Percentiles rank a stretch among this genome's conserved stretches.
These are phyloP conservation scores for Suhomyces bokatorum DNA, from an alignment of 1,139 yeast genomes.

Conservation along the genomic window DNA sequence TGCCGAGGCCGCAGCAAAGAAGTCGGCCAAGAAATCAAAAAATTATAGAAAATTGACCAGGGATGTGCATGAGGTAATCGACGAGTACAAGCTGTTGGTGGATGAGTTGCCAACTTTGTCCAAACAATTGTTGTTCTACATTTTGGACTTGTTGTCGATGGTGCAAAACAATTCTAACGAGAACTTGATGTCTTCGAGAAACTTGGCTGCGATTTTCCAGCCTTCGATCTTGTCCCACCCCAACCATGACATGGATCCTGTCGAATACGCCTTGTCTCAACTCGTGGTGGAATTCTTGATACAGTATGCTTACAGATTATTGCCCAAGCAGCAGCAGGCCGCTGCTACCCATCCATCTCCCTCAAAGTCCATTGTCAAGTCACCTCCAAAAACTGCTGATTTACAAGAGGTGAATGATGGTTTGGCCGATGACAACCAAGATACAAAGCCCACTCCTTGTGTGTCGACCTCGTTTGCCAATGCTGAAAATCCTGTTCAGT, in stretches of 20 bases:
- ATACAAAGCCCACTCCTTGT: conserved; percentile 4
- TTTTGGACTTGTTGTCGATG: conserved; percentile 81
- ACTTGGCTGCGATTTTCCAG: conserved; percentile 93
- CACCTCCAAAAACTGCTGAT: conserved; percentile 3
- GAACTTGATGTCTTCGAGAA: conserved; percentile 90
- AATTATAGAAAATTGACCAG: conserved; percentile 47
- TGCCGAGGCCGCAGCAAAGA: conserved; percentile 19
- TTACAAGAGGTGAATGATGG: conserved; percentile 9
- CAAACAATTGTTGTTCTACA: conserved; percentile 82
- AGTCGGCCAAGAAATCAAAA: conserved; percentile 20
- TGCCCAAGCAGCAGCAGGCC: conserved; percentile 47
- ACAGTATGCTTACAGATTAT: conserved; percentile 76
- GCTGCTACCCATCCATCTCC: conserved; percentile 8
- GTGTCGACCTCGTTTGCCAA: conserved; percentile 2
- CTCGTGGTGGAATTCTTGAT: conserved; percentile 86
- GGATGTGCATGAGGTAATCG: conserved; percentile 69
- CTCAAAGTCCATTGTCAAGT: conserved; percentile 4
- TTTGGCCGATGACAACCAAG: conserved; percentile 7
- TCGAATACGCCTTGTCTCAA: conserved; percentile 85
- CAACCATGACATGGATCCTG: conserved; percentile 86
- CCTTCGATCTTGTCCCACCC: conserved; percentile 94
- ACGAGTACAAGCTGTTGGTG: conserved; percentile 69
- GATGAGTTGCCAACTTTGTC: conserved; percentile 67
- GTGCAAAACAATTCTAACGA: conserved; percentile 77
- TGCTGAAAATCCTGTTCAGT: conserved; percentile 2